Conservation (phyloP, 2,329 filamentous ascomycete species). For the Penicillium sp. region DNA sequence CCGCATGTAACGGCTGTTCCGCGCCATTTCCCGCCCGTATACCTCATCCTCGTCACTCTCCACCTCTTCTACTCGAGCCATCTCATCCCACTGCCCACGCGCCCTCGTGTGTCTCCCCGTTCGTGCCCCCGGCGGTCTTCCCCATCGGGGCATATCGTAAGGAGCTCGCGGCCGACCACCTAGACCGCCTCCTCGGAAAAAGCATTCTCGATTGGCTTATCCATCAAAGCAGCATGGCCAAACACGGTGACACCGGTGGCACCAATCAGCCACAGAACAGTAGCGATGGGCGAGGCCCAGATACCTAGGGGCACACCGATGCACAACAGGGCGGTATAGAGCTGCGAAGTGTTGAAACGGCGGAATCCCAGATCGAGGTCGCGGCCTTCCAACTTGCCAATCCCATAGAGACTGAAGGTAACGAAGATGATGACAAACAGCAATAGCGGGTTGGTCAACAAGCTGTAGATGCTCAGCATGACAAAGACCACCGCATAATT, state of each 20-base stretch:
- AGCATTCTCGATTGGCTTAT: constrained; percentile 99
- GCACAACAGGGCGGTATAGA: constrained; percentile 82
- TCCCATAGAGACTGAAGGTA: constrained; percentile 78
- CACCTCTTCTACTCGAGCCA: constrained; percentile 39
- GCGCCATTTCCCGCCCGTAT: constrained; percentile 29
- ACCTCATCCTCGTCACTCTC: constrained; percentile 41
- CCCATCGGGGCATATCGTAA: constrained; percentile 82
- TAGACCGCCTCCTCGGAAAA: constrained; percentile 99
- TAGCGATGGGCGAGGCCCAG: constrained; percentile 75
- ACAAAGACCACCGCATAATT: constrained; percentile 93
- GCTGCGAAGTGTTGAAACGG: constrained; percentile 80
- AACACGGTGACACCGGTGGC: constrained; percentile 89
- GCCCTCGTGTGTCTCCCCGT: constrained; percentile 56
- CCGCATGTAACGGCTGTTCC: constrained; percentile 25
- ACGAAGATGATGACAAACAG: constrained; percentile 91
- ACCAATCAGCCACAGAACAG: constrained; percentile 90
- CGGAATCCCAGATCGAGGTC: constrained; percentile 82
- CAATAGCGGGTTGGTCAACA: constrained; percentile 79
- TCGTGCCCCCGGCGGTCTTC: constrained; percentile 96
- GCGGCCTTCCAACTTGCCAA: constrained; percentile 79
- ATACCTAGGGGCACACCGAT: constrained; percentile 79
- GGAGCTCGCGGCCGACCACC: constrained; percentile 99
- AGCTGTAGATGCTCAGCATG: constrained; percentile 92
- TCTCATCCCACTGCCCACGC: constrained; percentile 50
- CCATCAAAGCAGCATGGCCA: constrained; percentile 91